A percentile compares a stretch with the other conserved stretches of the same genome.
phyloP scores from a whole-genome alignment of 1,284 basidiomycete species.

The Cystobasidiaceae sp. region DNA sequence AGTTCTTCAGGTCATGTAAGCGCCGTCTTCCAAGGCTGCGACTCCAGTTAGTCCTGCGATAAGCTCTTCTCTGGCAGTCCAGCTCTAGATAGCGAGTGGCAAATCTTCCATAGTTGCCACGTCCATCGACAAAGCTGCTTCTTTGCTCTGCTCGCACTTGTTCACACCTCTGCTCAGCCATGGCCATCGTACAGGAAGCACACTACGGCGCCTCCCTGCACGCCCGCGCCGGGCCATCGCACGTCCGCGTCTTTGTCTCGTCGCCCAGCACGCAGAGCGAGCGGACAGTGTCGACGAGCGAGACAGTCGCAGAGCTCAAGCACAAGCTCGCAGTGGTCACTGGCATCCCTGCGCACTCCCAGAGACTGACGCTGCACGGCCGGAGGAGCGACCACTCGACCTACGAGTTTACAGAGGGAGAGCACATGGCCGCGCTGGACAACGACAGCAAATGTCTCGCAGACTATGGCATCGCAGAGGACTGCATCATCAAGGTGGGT shows the following conservation, averaged over 20 bases:
- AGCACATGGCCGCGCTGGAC: slow-evolving; percentile 51
- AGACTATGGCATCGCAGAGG: slow-evolving; percentile 60
- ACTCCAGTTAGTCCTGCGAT: no score
- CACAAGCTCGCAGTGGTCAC: slow-evolving; percentile 81
- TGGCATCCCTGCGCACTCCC: slow-evolving; percentile 67
- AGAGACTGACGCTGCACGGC: slow-evolving; percentile 39
- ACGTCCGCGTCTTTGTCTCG: slow-evolving; percentile 16
- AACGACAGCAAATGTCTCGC: slow-evolving; percentile 66
- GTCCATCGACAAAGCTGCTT: no score
- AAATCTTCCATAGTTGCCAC: no score
- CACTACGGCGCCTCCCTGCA: neutral
- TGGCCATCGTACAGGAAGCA: no score
- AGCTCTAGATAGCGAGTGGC: no score
- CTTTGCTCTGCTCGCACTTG: no score
- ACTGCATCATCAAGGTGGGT: slow-evolving; percentile 38
- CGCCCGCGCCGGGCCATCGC: neutral
- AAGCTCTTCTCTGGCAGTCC: no score
- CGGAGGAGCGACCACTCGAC: no score
- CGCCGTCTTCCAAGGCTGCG: no score
- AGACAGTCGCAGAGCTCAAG: slow-evolving; percentile 3
- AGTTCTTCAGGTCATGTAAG: no score
- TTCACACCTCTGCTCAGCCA: no score
- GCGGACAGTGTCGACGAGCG: neutral
- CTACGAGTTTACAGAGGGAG: no score
- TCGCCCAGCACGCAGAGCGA: slow-evolving; percentile 25